Evolutionary conservation across 2,329 filamentous ascomycete species (phyloP).

Genomic region (Ramichloridium luteum): DNA sequence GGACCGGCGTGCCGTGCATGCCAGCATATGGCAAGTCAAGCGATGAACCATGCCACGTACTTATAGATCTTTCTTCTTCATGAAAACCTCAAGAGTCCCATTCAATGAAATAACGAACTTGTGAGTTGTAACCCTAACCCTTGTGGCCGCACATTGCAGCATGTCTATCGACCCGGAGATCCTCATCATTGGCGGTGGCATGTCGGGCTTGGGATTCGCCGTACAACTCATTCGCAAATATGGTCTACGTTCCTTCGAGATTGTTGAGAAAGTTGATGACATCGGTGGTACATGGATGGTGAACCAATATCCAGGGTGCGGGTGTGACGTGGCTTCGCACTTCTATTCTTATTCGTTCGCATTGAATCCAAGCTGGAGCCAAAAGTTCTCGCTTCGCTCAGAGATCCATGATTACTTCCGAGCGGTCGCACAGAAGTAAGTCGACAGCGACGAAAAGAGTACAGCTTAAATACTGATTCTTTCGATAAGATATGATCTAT

Average conservation of each 20-base stretch:
- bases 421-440: constrained; percentile 11
- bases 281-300: constrained; percentile 27
- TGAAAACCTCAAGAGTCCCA: no score
- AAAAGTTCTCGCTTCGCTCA: constrained; percentile 17
- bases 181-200: constrained; percentile 40
- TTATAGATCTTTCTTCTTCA: no score
- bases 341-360: constrained; percentile 25
- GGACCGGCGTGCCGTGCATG: no score
- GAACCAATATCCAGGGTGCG: constrained; percentile 29
- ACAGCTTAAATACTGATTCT: background rate
- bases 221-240: constrained; percentile 33
- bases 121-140: constrained; percentile 1
- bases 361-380: constrained; percentile 22
- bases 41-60: no score
- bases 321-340: constrained; percentile 26
- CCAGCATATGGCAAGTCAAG: no score
- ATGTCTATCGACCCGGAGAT: constrained; percentile 33
- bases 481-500: constrained; percentile 13
- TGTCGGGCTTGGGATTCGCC: constrained; percentile 36
- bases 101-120: background rate
- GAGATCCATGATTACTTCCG: constrained; percentile 22
- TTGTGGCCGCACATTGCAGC: constrained; percentile 7
- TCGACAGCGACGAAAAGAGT: no score
- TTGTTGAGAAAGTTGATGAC: constrained; percentile 33
- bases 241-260: constrained; percentile 28